A percentile compares a stretch with the other conserved stretches of the same genome.
Conservation (phyloP, 768 basidiomycete genomes). For the Trametes cinnabarina region DNA sequence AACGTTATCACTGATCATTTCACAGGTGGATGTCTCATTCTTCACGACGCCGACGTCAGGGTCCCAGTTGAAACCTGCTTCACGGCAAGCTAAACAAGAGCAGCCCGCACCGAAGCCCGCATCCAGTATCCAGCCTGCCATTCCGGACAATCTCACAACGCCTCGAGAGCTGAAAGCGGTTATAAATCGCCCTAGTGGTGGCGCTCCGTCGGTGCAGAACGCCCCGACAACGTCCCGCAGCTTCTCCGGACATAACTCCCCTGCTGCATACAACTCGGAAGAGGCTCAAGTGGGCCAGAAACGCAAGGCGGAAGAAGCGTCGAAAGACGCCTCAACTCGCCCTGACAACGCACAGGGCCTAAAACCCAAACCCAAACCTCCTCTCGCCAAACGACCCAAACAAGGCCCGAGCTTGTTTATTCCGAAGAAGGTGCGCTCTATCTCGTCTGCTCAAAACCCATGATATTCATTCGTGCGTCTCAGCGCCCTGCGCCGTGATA, state of each 20-base stretch:
- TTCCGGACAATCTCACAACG: slow-evolving; percentile 16
- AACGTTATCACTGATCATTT: background rate
- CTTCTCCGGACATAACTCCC: background rate
- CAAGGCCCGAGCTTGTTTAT: slow-evolving; percentile 54
- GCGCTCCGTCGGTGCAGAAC: background rate
- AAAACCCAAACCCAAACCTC: slow-evolving; percentile 28
- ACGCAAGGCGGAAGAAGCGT: slow-evolving; percentile 13
- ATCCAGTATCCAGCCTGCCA: background rate
- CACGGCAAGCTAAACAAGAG: slow-evolving; percentile 3
- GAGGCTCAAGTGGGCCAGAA: slow-evolving; percentile 11
- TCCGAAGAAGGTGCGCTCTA: slow-evolving; percentile 45
- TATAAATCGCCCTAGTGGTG: slow-evolving; percentile 3
- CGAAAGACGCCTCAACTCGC: slow-evolving; percentile 10
- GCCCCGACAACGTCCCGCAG: background rate
- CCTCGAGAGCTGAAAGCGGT: slow-evolving; percentile 20
- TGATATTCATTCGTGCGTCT: background rate
- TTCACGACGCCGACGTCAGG: slow-evolving; percentile 16
- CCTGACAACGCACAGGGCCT: background rate
- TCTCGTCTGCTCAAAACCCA: background rate
- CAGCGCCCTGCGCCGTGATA: slow-evolving; percentile 5
- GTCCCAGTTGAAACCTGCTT: background rate
- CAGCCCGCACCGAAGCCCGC: slow-evolving; percentile 11
- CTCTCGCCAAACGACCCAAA: slow-evolving; percentile 39
- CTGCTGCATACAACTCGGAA: background rate
- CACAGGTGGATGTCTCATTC: slow-evolving; percentile 12